Evolutionary conservation across 2,329 filamentous ascomycete genomes (phyloP).

Genomic region (Pseudocercospora fijiensis): DNA sequence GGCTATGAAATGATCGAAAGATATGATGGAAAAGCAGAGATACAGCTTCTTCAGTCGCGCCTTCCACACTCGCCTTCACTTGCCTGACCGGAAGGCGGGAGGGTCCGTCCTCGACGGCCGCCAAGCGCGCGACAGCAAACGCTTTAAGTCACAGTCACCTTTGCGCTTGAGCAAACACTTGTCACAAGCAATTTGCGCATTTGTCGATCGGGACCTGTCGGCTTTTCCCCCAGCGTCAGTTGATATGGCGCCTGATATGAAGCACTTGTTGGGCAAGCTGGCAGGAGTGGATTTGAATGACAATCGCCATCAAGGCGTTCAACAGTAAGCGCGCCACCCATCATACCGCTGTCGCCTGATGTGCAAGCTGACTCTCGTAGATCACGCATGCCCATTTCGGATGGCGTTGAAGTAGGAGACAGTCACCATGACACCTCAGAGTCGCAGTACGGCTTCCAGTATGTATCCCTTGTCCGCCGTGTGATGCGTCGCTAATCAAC

Average conservation of each 20-base stretch:
- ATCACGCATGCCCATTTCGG: neutral
- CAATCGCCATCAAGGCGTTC: neutral
- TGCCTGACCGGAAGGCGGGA: neutral
- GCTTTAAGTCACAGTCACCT: neutral
- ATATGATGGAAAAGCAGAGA: slow-evolving; percentile 1
- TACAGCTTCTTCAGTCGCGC: neutral
- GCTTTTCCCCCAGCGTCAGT: neutral
- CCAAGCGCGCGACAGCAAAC: neutral
- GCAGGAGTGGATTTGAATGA: slow-evolving; percentile 1
- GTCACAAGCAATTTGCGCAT: neutral
- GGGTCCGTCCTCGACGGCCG: neutral
- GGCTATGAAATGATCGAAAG: slow-evolving; percentile 4
- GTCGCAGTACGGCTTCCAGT: neutral
- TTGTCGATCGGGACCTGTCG: neutral
- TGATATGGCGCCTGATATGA: neutral
- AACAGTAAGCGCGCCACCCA: neutral
- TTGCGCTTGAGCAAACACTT: neutral
- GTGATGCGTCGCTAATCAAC: neutral
- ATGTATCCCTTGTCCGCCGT: neutral
- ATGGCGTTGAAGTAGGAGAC: neutral
- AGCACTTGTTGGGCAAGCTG: neutral
- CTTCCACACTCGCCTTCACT: neutral
- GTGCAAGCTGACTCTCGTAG: neutral
- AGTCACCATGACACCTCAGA: neutral
- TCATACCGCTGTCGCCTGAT: too few relatives aligned